Percentiles rank a stretch among this genome's conserved stretches.
Conservation (phyloP, 257 asterid genomes). For the Paraleonurus japonicus region DNA sequence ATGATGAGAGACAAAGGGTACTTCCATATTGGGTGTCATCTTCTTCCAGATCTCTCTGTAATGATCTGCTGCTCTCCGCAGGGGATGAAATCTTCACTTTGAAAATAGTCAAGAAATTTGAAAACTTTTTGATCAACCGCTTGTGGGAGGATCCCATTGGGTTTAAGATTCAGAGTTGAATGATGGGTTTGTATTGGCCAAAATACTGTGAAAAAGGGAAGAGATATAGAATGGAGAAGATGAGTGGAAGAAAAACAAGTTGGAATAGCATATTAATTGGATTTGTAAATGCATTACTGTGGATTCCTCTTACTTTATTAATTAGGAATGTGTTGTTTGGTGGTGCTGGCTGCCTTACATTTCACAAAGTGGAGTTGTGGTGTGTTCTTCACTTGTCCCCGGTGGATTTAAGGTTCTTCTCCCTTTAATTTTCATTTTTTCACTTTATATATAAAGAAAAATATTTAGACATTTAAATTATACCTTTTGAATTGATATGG, state of each 20-base stretch:
- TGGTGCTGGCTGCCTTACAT: neutral
- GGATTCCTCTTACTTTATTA: slow-evolving; percentile 36
- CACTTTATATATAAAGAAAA: no score
- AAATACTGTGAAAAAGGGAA: neutral
- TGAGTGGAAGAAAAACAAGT: neutral
- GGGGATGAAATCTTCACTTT: slow-evolving; percentile 29
- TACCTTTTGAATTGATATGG: neutral
- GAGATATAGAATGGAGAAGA: neutral
- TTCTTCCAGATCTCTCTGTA: slow-evolving; percentile 57
- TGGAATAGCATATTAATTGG: slow-evolving; percentile 25
- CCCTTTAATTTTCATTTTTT: neutral
- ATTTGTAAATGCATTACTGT: slow-evolving; percentile 22
- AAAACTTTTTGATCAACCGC: slow-evolving; percentile 24
- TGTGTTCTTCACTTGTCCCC: slow-evolving; percentile 36
- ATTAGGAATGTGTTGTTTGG: neutral
- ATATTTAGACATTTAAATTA: neutral
- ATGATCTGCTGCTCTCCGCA: slow-evolving; percentile 36
- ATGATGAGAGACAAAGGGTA: slow-evolving; percentile 62
- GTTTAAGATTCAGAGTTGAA: slow-evolving; percentile 28
- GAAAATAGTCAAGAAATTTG: slow-evolving; percentile 33
- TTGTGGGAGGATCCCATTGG: slow-evolving; percentile 30
- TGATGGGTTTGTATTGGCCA: slow-evolving; percentile 2
- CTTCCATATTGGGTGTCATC: slow-evolving; percentile 59
- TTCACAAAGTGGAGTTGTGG: slow-evolving; percentile 30
- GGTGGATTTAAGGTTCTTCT: neutral